Evolutionary conservation across 768 basidiomycete genomes (phyloP), one percentile per base, ranked within the genome.

Genomic region (Tulasnella sp.): DNA sequence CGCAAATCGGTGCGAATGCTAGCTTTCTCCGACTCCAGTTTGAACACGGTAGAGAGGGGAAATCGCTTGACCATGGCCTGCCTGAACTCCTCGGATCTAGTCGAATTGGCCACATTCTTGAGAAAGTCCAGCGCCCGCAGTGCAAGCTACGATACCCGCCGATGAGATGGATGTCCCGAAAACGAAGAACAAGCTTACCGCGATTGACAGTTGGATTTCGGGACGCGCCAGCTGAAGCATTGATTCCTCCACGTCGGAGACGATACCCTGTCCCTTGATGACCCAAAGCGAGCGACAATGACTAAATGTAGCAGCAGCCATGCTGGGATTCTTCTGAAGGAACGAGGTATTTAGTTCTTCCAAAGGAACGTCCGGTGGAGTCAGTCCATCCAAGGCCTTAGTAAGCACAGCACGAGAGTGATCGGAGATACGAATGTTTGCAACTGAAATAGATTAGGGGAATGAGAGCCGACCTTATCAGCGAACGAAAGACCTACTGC

Each of bases 271-370:
- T 72, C 41, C 46, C 3, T 80, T 58, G n/a, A 95, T 86, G 7
- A 84, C 82, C 1, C 84, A 87, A 20, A 89, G 86, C 1, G 88
- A 94, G 83, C 89, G 88, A 8, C 95, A 95, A 60, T 88, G 88
- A 3, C 91, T 92, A 9, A 97, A 85, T 46, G 93, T 86, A 0
- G 91, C 91, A 2, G 85, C 81, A 0, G 90, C 87, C 14, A 89
- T 89, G 0, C 85, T 83, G 0, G 91, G 86, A 81, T 93, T 89
- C 22, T 84, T 87, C 84, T 96, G 93, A 18, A 96, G 88, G 85
- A 92, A 96, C 81, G 94, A 90, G 24, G 91, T 89, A 83, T 94
- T 96, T 87, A 89, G 93, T 0, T 89, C 89, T 60, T 93, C 91
- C n/a, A 91, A 83, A 0, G 92, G 88, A 1, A 92, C 82, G 40